A percentile compares a stretch with the other conserved stretches of the same genome.
phyloP scores from a whole-genome alignment of 139 green algal genomes.

The Chlorella ohadii region DNA sequence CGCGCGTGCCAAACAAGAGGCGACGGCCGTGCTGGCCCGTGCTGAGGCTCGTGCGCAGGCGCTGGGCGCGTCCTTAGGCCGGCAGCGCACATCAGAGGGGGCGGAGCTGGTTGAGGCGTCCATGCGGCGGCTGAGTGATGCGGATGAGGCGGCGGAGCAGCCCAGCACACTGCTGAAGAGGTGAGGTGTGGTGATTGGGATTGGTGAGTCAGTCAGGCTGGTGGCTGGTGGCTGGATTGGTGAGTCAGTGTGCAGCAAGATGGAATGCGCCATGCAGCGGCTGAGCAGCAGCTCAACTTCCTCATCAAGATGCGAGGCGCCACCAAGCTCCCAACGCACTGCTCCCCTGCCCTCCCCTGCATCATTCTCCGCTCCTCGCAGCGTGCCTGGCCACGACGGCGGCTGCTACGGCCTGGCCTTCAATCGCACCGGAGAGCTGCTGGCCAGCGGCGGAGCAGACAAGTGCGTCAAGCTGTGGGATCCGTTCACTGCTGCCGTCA shows the following conservation, averaged over 20 bases:
- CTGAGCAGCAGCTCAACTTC: too few relatives aligned
- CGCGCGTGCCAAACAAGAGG: conserved; percentile 18
- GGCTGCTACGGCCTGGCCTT: conserved; percentile 64
- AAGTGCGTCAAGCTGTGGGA: conserved; percentile 77
- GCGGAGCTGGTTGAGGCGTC: conserved; percentile 2
- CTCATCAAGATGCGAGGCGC: too few relatives aligned
- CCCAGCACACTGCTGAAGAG: conserved; percentile 1
- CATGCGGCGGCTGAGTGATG: conserved; percentile 12
- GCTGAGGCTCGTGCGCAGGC: conserved; percentile 4
- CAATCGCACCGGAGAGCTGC: conserved; percentile 51
- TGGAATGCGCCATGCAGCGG: too few relatives aligned
- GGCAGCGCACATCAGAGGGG: not conserved
- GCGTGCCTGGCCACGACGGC: conserved; percentile 54
- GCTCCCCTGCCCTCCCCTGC: not conserved
- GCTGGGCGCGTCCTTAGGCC: not conserved
- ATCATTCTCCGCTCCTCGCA: not conserved
- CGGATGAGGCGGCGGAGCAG: not conserved
- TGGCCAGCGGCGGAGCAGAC: conserved; percentile 75
- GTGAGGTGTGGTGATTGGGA: not conserved
- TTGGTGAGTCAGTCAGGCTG: too few relatives aligned
- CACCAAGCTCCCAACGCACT: too few relatives aligned
- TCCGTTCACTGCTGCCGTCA: not conserved
- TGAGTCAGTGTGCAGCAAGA: too few relatives aligned
- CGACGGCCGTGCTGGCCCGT: conserved; percentile 28
- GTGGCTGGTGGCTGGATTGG: too few relatives aligned